Base-by-base conservation (phyloP, 2,329 filamentous ascomycete genomes). In the Ophiostoma ulmi region DNA sequence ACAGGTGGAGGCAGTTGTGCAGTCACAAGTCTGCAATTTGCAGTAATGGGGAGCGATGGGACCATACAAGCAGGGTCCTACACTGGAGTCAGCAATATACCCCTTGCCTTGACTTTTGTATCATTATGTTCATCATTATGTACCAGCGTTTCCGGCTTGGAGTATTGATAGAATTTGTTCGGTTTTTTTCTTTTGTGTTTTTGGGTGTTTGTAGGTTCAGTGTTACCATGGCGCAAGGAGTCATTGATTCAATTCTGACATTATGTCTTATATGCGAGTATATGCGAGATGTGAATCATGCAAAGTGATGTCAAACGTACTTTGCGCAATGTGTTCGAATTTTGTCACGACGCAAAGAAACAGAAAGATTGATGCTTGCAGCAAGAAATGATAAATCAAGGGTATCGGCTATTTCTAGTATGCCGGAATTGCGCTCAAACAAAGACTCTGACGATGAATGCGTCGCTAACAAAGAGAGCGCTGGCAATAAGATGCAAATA, bases 101-200 rank as follows among this genome's bases (percentile, higher is more conserved):
- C 58, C 58, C 58, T 63, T 63, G 22, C 11, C 58, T 63, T 26
- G 58, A 36, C 17, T 65, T 39, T 65, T 65, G 63, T 65, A 65
- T 65, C 39, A 38, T 39, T 65, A 65, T 38, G 17, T 65, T 65
- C 63, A 69, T 41, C 13, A 26, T 8, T 44, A n/a, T 67, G n/a
- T 36, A 17, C 13, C 66, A 44, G 48, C 39, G 61, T 39, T 20
- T 31, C 8, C 20, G 58, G 52, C 20, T 38, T 20, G 31, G 26
- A 5, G 58, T 63, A 35, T 36, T 55, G 48, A 48, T 36, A 68
- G 41, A 20, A 39, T 17, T 5, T 7, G 17, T 48, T 48, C 17
- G 6, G 17, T 48, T 48, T 48, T 48, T 6, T 48, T 48, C 17
- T 7, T 8, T 48, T 20, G 5, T 20, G 44, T n/a, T 48, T 20